Evolutionary conservation across 495 filamentous ascomycete genomes (phyloP).

Genomic region (Penicillium macrosclerotiorum): DNA sequence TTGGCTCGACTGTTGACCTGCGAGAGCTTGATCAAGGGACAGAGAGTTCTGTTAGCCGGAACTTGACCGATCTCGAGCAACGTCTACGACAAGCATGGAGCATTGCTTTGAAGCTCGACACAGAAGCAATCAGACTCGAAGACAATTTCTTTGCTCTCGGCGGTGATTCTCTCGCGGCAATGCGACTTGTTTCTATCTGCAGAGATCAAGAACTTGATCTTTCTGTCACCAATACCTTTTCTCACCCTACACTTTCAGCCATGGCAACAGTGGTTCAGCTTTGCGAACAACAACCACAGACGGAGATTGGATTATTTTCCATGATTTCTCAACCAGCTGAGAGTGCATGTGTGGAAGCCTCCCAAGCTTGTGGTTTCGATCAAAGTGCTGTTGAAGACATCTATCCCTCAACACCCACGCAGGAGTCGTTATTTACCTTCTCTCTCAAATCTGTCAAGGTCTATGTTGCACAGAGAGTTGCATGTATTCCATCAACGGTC

Average conservation of each 20-base stretch:
- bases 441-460: constrained; percentile 54
- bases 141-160: constrained; percentile 60
- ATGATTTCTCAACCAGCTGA: constrained; percentile 32
- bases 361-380: constrained; percentile 27
- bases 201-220: constrained; percentile 33
- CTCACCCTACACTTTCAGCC: constrained; percentile 44
- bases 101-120: constrained; percentile 35
- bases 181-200: constrained; percentile 45
- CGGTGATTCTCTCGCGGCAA: constrained; percentile 62
- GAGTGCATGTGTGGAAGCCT: constrained; percentile 28
- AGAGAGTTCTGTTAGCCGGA: constrained; percentile 11
- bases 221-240: constrained; percentile 42
- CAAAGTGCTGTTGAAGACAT: constrained; percentile 42
- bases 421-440: constrained; percentile 62
- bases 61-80: constrained; percentile 36
- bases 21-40: constrained; percentile 26
- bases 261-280: constrained; percentile 29
- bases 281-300: constrained; percentile 6
- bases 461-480: constrained; percentile 56
- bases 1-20: constrained; percentile 32
- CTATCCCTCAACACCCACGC: constrained; percentile 63
- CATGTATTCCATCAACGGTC: constrained; percentile 36
- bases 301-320: constrained; percentile 30
- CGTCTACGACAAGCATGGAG: constrained; percentile 43
- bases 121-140: constrained; percentile 28